A percentile compares a stretch with the other conserved stretches of the same genome.
These are phyloP conservation scores for Spathaspora sp. DNA, from an alignment of 805 yeast genomes.

Conservation along the genomic window DNA sequence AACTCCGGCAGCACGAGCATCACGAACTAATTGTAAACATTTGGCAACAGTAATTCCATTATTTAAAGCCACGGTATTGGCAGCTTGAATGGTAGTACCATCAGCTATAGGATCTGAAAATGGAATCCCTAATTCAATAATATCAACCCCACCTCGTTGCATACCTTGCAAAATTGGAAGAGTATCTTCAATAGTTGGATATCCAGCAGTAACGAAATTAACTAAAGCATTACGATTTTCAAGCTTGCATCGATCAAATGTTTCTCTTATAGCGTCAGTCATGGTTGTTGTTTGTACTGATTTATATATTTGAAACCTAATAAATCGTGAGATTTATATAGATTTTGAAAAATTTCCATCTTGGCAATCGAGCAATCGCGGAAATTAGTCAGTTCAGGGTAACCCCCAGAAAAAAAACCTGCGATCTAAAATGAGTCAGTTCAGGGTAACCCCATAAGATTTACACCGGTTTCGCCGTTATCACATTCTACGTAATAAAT, in stretches of 20 bases:
- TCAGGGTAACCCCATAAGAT: neutral
- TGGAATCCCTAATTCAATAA: constrained; percentile 93
- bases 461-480: neutral
- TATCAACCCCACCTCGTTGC: constrained; percentile 94
- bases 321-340: neutral
- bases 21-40: constrained; percentile 65
- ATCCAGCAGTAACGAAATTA: constrained; percentile 92
- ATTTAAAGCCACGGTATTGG: constrained; percentile 76
- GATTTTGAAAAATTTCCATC: neutral
- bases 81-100: constrained; percentile 93
- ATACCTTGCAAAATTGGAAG: constrained; percentile 80
- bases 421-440: neutral
- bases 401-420: constrained; percentile 9
- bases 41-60: constrained; percentile 74
- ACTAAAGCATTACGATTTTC: constrained; percentile 84
- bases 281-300: constrained; percentile 18
- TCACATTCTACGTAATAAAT: neutral
- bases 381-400: constrained; percentile 28
- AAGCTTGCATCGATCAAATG: constrained; percentile 55
- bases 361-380: neutral
- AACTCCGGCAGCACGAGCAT: constrained; percentile 81
- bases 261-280: constrained; percentile 55
- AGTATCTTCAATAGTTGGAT: constrained; percentile 84
- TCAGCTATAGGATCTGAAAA: constrained; percentile 98
- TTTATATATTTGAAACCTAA: neutral